Conservation (phyloP, 1,139 yeast species). For the Torulaspora pretoriensis region DNA sequence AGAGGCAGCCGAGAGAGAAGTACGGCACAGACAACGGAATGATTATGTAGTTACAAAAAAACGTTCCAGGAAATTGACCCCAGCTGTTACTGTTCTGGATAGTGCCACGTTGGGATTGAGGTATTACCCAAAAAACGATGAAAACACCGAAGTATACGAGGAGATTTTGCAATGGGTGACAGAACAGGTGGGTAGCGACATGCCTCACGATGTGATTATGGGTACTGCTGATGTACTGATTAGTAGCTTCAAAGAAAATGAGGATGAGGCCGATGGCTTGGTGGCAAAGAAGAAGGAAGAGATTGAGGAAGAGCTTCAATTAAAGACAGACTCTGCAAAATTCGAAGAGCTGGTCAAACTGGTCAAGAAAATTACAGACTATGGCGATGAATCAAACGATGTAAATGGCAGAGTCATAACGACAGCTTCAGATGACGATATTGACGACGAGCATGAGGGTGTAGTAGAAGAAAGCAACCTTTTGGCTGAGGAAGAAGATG, state of each 20-base stretch:
- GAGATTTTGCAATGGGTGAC: constrained; percentile 49
- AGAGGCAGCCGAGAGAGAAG: constrained; percentile 26
- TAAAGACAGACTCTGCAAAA: constrained; percentile 42
- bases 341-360: constrained; percentile 54
- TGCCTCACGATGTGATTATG: constrained; percentile 51
- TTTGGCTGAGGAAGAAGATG: constrained; percentile 26
- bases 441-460: constrained; percentile 33
- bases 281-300: constrained; percentile 35
- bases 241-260: constrained; percentile 47
- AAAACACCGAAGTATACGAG: constrained; percentile 45
- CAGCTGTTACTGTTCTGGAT: constrained; percentile 35
- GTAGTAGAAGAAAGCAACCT: constrained; percentile 14
- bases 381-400: constrained; percentile 29
- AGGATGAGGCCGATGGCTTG: constrained; percentile 41
- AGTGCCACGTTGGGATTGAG: constrained; percentile 40
- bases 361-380: constrained; percentile 53
- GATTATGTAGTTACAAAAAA: constrained; percentile 10
- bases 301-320: constrained; percentile 48
- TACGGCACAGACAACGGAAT: constrained; percentile 17
- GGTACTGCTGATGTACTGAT: constrained; percentile 64
- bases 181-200: constrained; percentile 47
- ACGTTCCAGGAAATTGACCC: neutral
- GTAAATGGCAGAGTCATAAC: constrained; percentile 31
- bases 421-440: constrained; percentile 38
- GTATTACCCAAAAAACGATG: constrained; percentile 51